Evolutionary conservation across 2,329 filamentous ascomycete genomes (phyloP), one percentile per base, ranked within the genome.

Genomic region (Claviceps pusilla): DNA sequence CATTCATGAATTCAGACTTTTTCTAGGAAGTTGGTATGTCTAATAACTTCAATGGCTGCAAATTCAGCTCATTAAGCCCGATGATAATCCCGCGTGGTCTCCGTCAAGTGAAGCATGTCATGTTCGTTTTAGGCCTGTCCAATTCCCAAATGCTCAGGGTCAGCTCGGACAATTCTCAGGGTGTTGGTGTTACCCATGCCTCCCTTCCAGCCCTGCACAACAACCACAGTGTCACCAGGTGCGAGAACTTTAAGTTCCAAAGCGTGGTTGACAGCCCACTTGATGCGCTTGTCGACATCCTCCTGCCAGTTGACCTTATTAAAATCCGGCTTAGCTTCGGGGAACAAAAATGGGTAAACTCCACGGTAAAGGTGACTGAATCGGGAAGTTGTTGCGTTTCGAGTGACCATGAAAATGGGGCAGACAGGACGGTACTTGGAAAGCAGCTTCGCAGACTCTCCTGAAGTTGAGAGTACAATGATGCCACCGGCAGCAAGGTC

Each of bases 361-460:
- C 93, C 93, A 68, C 93, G 91, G 77, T 96, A 97, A 70, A 98
- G 74, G 72, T 98, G 93, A 61, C 83, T 86, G 73, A 93, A 97
- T 73, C 93, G 81, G 57, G 89, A 86, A 52, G 93, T 88, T 60
- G 80, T 82, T 50, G 82, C 74, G 70, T 86, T 95, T 65, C 93
- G 86, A 60, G 91, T 95, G 60, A 98, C 87, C 91, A 97, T 97
- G 78, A 98, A 91, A 75, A 98, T 96, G 64, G 93, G 93, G 82
- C 91, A 97, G 60, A 97, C 90, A 52, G 93, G 93, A 67, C 93
- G 87, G 78, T 96, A 98, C 78, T 98, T 98, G 76, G 91, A 95
- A 62, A 97, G 79, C 59, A 97, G 84, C 65, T 93, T 89, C 57
- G 93, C 93, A 61, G 91, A 96, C 66, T 88, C 87, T 68, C 93